These are phyloP conservation scores for Flaveria robusta DNA, from an alignment of 129 eudicot species.

Conservation along the genomic window DNA sequence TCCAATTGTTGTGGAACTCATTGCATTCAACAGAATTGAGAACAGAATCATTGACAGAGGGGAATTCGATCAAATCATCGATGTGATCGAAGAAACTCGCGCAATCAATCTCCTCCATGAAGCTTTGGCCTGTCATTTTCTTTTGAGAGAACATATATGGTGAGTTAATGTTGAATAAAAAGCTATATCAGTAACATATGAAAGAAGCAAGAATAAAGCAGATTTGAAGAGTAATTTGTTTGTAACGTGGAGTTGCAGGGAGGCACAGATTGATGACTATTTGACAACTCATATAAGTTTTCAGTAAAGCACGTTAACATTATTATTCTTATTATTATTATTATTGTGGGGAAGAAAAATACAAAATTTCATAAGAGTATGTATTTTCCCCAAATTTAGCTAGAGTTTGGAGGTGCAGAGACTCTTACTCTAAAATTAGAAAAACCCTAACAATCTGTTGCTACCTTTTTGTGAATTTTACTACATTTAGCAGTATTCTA, in stretches of 20 bases:
- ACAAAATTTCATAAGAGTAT: slow-evolving; percentile 9
- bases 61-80: slow-evolving; percentile 78
- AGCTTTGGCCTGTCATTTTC: slow-evolving; percentile 49
- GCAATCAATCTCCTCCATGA: slow-evolving; percentile 73
- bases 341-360: slow-evolving; percentile 23
- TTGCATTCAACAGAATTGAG: slow-evolving; percentile 43
- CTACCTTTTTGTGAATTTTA: not conserved
- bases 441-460: slow-evolving; percentile 14
- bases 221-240: slow-evolving; percentile 4
- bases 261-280: slow-evolving; percentile 20
- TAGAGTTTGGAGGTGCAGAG: slow-evolving; percentile 26
- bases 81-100: slow-evolving; percentile 77
- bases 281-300: slow-evolving; percentile 2
- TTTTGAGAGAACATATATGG: slow-evolving; percentile 26
- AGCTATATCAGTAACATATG: not conserved
- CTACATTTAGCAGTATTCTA: no score
- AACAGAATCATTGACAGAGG: slow-evolving; percentile 52
- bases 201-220: slow-evolving; percentile 18
- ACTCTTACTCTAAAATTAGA: slow-evolving; percentile 23
- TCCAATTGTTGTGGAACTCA: slow-evolving; percentile 60
- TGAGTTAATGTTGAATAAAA: not conserved
- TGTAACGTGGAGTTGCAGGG: slow-evolving; percentile 24
- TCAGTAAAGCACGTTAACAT: slow-evolving; percentile 27
- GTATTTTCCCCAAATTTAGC: slow-evolving; percentile 18
- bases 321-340: not conserved